phyloP scores from a whole-genome alignment of 192 early-diverging fungal genomes.

The Haplosporangium gracile region DNA sequence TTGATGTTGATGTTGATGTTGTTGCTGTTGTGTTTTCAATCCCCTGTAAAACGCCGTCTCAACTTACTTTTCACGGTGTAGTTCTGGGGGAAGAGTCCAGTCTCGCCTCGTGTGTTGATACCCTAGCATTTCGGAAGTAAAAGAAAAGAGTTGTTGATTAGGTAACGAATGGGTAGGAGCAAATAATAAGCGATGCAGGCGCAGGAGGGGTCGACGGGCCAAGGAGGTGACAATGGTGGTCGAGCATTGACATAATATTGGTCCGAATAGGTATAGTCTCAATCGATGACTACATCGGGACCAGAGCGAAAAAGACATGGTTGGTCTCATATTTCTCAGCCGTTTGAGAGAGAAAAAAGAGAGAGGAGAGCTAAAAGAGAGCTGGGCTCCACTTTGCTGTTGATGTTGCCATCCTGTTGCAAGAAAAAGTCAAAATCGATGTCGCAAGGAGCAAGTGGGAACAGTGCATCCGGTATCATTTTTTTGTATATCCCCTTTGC shows the following conservation, averaged over 20 bases:
- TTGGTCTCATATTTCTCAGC: slow-evolving; percentile 4
- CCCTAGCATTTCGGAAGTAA: slow-evolving; percentile 62
- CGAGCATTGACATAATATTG: background rate
- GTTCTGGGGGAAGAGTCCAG: slow-evolving; percentile 79
- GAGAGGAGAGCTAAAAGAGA: background rate
- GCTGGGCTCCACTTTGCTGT: background rate
- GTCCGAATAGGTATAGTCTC: background rate
- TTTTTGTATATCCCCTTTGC: background rate
- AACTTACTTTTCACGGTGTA: slow-evolving; percentile 30
- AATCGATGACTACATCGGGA: slow-evolving; percentile 3
- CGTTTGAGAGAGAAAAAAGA: background rate
- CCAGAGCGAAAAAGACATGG: background rate
- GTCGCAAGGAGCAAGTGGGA: background rate
- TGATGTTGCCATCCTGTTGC: background rate
- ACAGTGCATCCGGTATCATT: background rate
- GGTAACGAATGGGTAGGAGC: background rate
- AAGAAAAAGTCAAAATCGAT: background rate
- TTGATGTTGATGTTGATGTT: too few species aligned
- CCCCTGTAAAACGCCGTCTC: background rate
- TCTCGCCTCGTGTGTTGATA: slow-evolving; percentile 70
- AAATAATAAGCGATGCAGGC: too few species aligned
- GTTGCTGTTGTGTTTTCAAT: background rate
- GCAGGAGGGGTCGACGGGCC: background rate
- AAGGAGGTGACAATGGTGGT: background rate
- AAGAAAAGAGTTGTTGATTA: background rate